Evolutionary conservation across 345 rosid genomes (phyloP).

Genomic region (Aquilaria sinensis): DNA sequence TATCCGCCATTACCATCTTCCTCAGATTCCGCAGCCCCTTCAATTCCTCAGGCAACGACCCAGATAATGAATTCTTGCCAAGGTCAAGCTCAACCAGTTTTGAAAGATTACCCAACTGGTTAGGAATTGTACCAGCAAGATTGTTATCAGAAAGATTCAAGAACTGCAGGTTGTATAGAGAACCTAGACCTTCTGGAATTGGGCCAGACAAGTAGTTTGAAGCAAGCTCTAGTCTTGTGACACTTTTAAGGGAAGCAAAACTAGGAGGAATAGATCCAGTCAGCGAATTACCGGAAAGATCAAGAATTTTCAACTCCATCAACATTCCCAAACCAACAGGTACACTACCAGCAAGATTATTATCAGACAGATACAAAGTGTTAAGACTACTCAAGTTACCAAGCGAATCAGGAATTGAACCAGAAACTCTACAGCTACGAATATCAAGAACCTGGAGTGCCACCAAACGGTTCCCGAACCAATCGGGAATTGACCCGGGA

Average conservation of each 20-base stretch:
- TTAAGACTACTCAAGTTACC: conserved; percentile 38
- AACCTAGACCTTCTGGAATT: conserved; percentile 39
- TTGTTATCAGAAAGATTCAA: conserved; percentile 49
- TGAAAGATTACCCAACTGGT: conserved; percentile 37
- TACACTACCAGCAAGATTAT: conserved; percentile 38
- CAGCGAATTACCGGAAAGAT: conserved; percentile 44
- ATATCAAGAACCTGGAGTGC: conserved; percentile 56
- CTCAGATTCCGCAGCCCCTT: conserved; percentile 33
- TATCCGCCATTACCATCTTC: conserved; percentile 37
- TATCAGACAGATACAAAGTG: conserved; percentile 35
- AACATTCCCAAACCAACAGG: conserved; percentile 39
- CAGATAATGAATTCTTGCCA: conserved; percentile 41
- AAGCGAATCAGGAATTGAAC: conserved; percentile 47
- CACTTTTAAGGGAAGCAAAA: conserved; percentile 29
- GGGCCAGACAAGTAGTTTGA: conserved; percentile 43
- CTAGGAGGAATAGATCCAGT: conserved; percentile 45
- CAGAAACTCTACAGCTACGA: conserved; percentile 38
- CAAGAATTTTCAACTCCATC: conserved; percentile 31
- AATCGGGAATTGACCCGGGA: conserved; percentile 56
- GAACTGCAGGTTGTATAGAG: conserved; percentile 22
- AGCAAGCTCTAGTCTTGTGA: conserved; percentile 39
- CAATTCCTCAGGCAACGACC: conserved; percentile 40
- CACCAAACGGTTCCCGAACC: conserved; percentile 39
- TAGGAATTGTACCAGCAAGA: conserved; percentile 41
- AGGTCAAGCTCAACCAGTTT: conserved; percentile 53